Evolutionary conservation across 768 basidiomycete genomes (phyloP).

Genomic region (Xanthoconium stramineum): DNA sequence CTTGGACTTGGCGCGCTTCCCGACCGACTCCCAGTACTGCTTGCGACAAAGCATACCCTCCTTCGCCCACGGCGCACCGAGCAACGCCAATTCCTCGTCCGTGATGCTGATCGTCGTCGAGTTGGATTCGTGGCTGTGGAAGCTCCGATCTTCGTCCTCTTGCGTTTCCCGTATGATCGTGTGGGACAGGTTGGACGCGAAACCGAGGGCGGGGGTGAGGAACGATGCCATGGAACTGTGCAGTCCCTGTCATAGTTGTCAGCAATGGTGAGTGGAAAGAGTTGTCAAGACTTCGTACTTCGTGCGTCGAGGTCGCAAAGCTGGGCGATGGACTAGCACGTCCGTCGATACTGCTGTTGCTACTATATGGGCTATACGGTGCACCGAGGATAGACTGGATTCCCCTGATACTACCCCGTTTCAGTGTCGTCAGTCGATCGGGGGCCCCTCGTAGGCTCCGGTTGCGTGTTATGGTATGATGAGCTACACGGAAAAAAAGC

Average conservation of each 20-base stretch:
- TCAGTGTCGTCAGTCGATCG: slow-evolving; percentile 73
- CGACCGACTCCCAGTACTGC: slow-evolving; percentile 86
- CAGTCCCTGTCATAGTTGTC: slow-evolving; percentile 40
- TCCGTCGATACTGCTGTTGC: slow-evolving; percentile 80
- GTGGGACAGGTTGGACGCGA: slow-evolving; percentile 92
- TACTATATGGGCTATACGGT: slow-evolving; percentile 81
- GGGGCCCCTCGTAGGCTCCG: slow-evolving; percentile 69
- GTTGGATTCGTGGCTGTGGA: slow-evolving; percentile 57
- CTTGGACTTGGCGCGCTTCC: slow-evolving; percentile 85
- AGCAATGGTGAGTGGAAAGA: slow-evolving; percentile 1
- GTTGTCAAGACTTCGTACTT: slow-evolving; percentile 41
- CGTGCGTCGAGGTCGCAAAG: slow-evolving; percentile 81
- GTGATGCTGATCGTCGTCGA: slow-evolving; percentile 83
- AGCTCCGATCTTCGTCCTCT: slow-evolving; percentile 77
- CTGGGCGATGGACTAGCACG: slow-evolving; percentile 94
- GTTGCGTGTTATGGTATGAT: slow-evolving; percentile 51
- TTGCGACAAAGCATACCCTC: slow-evolving; percentile 96
- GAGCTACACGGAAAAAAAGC: slow-evolving; percentile 38
- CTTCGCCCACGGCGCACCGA: slow-evolving; percentile 98
- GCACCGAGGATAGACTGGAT: slow-evolving; percentile 73
- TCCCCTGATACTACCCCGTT: slow-evolving; percentile 90
- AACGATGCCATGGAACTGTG: slow-evolving; percentile 67
- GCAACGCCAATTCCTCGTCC: slow-evolving; percentile 92
- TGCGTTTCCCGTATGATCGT: slow-evolving; percentile 95
- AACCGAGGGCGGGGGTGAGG: slow-evolving; percentile 86